These are phyloP conservation scores for Aschersonia sp. DNA, from an alignment of 2,329 filamentous ascomycete genomes.

Conservation along the genomic window DNA sequence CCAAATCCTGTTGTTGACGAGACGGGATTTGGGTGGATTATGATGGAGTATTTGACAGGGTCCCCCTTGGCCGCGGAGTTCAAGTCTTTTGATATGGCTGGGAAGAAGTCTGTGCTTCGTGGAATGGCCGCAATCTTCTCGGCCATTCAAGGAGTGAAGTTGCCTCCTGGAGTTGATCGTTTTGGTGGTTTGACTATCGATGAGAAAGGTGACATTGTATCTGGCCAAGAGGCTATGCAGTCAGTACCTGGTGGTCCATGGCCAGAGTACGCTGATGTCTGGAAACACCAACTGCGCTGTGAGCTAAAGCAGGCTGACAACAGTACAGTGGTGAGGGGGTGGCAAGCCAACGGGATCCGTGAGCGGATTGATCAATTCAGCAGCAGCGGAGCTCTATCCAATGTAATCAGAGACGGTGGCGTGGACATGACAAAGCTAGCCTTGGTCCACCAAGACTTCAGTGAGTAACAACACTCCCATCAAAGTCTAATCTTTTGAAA, in stretches of 20 bases:
- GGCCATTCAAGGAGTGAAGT: neutral
- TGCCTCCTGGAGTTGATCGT: neutral
- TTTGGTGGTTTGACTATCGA: neutral
- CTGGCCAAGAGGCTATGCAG: neutral
- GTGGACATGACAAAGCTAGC: neutral
- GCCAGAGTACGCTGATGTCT: neutral
- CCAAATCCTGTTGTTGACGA: neutral
- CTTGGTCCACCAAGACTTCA: neutral
- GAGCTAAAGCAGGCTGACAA: neutral
- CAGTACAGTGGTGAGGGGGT: neutral
- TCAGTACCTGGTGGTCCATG: neutral
- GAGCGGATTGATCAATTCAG: neutral
- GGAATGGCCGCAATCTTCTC: neutral
- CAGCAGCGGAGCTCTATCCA: neutral
- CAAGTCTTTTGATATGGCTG: neutral
- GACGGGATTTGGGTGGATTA: slow-evolving; percentile 1
- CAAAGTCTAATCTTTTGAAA: neutral
- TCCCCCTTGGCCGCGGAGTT: neutral
- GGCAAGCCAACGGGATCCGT: neutral
- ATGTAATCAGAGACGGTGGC: neutral
- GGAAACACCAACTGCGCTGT: neutral
- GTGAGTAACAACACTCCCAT: neutral
- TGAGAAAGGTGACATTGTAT: neutral
- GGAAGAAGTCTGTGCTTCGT: neutral
- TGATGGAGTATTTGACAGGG: neutral